Base-by-base conservation (phyloP, 768 basidiomycete species). In the Amanita brunnescens region DNA sequence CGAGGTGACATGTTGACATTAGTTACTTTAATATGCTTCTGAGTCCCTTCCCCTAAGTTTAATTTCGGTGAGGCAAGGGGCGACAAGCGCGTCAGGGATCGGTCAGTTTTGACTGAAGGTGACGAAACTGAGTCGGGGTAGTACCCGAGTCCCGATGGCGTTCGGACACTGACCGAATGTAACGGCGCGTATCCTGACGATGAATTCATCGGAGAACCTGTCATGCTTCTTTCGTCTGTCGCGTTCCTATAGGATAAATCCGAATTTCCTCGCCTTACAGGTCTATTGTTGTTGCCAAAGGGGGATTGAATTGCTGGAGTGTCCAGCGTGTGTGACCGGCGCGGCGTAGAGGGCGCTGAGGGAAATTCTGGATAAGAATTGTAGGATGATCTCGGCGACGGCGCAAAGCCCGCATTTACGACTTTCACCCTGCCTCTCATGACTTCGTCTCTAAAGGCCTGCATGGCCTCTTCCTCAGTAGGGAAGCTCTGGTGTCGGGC, bases 401-500 rank as follows among this genome's bases (percentile, higher is more conserved):
- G 49, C n/a, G 43, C 32, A 49, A 43, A 40, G 26, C 32, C 43
- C 8, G 37, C 16, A 29, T 41, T 29, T 38, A 47, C 44, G 14
- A 70, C 58, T 30, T 59, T 65, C 6, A 64, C 66, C 37, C 59
- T 58, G 44, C 71, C 70, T 41, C 55, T 61, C 3, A 52, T 49
- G 24, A 52, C 47, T 37, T 61, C 68, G 47, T 62, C 54, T 2
- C 55, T 43, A 57, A 71, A 73, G 40, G 58, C 60, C 5, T 57
- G 55, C 18, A 39, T 32, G 0, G 79, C 79, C 54, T 78, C 71
- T 24, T 65, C 71, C 54, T 71, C 57, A 2, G 72, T 66, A 2
- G 52, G 7, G 55, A 75, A 80, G 40, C 74, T 64, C 52, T 80
- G 69, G 55, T 69, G 60, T 5, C 73, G 54, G 2, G 75, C 61